Evolutionary conservation across 169 alveolate species (phyloP), one percentile per base, ranked within the genome.

Genomic region (Cryptosporidium ryanae): DNA sequence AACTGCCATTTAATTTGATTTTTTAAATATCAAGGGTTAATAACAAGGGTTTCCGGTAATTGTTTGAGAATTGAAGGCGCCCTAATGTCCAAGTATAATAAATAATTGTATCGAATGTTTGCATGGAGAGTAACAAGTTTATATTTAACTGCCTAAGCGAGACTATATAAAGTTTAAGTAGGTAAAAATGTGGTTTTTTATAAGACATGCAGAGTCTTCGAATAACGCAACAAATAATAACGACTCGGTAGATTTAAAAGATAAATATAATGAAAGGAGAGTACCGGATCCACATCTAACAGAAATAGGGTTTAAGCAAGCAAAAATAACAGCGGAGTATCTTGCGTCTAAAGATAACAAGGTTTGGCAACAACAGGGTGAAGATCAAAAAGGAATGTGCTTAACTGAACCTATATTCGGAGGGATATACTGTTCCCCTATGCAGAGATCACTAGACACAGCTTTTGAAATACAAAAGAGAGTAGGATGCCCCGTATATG

Each of bases 151-250:
- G 10, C 31, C 10, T 54, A 12, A 25, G 10, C 6, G 25, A 21
- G 10, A 8, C 8, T 54, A 21, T 54, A 38, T 38, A 38, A 38
- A 0, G 13, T 6, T 10, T 6, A 38, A 38, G 8, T 38, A 38
- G 46, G 31, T 31, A 66, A 38, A 15, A 66, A 68, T 68, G 83
- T 76, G 87, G 87, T 76, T 59, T 76, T 76, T 76, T 46, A 76
- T 76, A 15, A 76, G 87, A 63, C 87, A 76, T 38, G 87, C 87
- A 31, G 87, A 76, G 31, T 76, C 87, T 6, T 49, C 76, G 25
- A 76, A 76, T 52, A 76, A 76, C 59, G 76, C 87, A 29, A 57
- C 76, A 1, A 55, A 59, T 13, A 76, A 76, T 21, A 61, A 76
- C n/a, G 87, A 76, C 25, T 25, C 87, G 6, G 38, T 63, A 15